Evolutionary conservation across 2,329 filamentous ascomycete species (phyloP).

Genomic region (Curvularia lunata): DNA sequence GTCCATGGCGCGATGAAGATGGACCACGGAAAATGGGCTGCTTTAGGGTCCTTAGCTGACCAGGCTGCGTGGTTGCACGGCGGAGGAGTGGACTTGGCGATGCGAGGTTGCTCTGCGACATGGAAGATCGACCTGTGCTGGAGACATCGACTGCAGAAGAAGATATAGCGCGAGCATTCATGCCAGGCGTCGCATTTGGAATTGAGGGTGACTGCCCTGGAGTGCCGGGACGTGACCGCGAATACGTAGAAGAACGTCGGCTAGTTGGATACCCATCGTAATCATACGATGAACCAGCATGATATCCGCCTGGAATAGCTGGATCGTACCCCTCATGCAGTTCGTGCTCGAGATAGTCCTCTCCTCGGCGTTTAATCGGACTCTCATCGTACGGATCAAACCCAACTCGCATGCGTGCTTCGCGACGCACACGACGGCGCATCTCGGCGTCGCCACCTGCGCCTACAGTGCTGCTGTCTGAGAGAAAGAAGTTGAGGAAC

Average conservation of each 20-base stretch:
- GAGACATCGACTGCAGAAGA: constrained; percentile 1
- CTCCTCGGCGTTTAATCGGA: constrained; percentile 68
- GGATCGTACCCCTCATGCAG: constrained; percentile 25
- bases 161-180: constrained; percentile 20
- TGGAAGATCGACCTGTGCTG: constrained; percentile 17
- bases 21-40: constrained; percentile 20
- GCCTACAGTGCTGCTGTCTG: constrained; percentile 70
- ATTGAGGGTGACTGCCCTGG: not conserved
- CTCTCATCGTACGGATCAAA: constrained; percentile 77
- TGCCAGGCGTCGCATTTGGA: constrained; percentile 4
- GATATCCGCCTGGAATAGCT: constrained; percentile 7
- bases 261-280: constrained; percentile 41
- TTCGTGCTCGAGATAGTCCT: constrained; percentile 65
- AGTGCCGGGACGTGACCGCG: constrained; percentile 29
- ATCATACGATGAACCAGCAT: constrained; percentile 26
- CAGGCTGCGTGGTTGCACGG: constrained; percentile 42
- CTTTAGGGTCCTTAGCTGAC: constrained; percentile 30
- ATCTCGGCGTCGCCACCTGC: constrained; percentile 67
- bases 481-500: constrained; percentile 84
- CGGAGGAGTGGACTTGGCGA: constrained; percentile 46
- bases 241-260: constrained; percentile 19
- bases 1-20: constrained; percentile 16
- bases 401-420: constrained; percentile 67
- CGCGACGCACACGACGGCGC: constrained; percentile 64
- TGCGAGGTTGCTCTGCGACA: constrained; percentile 18